These are phyloP conservation scores for Botrytis pseudocinerea DNA, from an alignment of 2,329 filamentous ascomycete genomes.

Conservation along the genomic window DNA sequence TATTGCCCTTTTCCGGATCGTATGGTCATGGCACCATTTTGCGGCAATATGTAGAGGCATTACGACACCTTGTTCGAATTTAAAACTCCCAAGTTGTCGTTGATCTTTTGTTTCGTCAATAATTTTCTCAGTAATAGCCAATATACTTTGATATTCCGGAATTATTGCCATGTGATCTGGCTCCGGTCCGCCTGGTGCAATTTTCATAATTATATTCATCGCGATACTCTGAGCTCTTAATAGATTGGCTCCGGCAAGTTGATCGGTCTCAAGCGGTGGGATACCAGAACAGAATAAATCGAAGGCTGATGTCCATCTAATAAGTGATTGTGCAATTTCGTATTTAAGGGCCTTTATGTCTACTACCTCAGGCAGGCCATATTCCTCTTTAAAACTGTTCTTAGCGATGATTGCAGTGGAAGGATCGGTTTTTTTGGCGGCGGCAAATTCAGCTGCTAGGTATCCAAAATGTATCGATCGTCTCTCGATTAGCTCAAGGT, in stretches of 20 bases:
- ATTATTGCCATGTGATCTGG: not conserved
- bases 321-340: not conserved
- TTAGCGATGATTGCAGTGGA: not conserved
- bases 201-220: slow-evolving; percentile 1
- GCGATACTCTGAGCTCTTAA: slow-evolving; percentile 4
- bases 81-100: slow-evolving; percentile 11
- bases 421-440: not conserved
- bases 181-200: not conserved
- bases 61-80: slow-evolving; percentile 16
- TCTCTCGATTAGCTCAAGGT: slow-evolving; percentile 28
- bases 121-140: not conserved
- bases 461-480: slow-evolving; percentile 27
- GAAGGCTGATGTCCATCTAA: slow-evolving; percentile 1
- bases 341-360: not conserved
- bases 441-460: not conserved
- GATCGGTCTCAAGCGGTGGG: not conserved
- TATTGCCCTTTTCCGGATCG: slow-evolving; percentile 1
- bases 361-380: not conserved
- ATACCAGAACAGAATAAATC: not conserved
- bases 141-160: not conserved
- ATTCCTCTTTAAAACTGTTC: no score
- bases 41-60: slow-evolving; percentile 13
- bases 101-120: slow-evolving; percentile 1
- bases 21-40: slow-evolving; percentile 9
- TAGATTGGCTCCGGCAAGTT: not conserved